A percentile compares a stretch with the other conserved stretches of the same genome.
Conservation (phyloP, 371 early-diverging fungal species). For the Actinomortierella ambigua region DNA sequence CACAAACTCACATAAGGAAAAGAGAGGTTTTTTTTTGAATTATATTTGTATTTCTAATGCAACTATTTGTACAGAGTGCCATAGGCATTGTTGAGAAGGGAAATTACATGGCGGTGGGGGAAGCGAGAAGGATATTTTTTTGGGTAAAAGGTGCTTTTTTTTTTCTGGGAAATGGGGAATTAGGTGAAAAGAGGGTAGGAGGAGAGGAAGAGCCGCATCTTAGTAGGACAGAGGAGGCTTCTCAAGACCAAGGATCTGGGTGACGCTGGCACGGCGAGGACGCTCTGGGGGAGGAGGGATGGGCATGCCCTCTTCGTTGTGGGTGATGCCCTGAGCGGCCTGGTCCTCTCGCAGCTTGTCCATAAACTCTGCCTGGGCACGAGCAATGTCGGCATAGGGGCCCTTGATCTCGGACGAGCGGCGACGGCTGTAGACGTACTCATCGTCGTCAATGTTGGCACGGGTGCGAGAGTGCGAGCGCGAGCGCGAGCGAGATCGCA, state of each 20-base stretch:
- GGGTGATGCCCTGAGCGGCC: conserved; percentile 9
- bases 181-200: no score
- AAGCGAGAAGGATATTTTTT: no score
- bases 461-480: conserved; percentile 16
- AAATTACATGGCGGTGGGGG: no score
- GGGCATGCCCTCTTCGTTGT: conserved; percentile 25
- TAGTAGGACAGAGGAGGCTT: conserved; percentile 10
- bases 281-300: conserved; percentile 15
- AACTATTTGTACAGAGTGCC: no score
- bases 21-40: no score
- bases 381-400: conserved; percentile 29
- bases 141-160: no score
- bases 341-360: conserved; percentile 25
- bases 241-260: conserved; percentile 20
- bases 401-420: conserved; percentile 18
- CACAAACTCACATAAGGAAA: no score
- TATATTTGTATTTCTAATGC: no score
- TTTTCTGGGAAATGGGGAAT: no score
- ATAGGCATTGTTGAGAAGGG: no score
- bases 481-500: conserved; percentile 21
- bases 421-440: conserved; percentile 22
- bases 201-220: no score
- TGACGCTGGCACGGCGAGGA: conserved; percentile 15
- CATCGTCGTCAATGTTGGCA: conserved; percentile 6
- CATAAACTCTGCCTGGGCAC: conserved; percentile 28